These are phyloP conservation scores for Senecio squalidus DNA, from an alignment of 140 eudicot species.

Conservation along the genomic window DNA sequence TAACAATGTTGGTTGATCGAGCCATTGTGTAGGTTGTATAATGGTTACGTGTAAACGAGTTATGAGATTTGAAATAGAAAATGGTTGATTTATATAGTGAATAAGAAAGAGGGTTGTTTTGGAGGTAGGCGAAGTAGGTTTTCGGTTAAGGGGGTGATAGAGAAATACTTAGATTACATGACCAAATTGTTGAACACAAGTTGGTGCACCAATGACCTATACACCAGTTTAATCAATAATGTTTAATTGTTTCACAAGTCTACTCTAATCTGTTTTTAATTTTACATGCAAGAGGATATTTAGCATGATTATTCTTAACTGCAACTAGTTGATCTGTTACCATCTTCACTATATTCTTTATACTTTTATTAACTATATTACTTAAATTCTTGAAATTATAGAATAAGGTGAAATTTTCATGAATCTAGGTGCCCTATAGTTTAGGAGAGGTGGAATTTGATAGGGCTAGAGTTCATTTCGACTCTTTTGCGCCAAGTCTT, in stretches of 20 bases:
- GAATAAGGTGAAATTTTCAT: no score
- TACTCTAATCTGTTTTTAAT: background rate
- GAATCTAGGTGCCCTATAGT: no score
- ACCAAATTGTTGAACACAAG: constrained; percentile 39
- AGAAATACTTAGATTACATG: constrained; percentile 29
- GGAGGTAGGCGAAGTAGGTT: constrained; percentile 78
- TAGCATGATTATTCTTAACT: constrained; percentile 7
- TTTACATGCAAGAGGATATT: constrained; percentile 17
- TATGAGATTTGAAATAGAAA: constrained; percentile 30
- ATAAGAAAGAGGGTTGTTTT: constrained; percentile 39
- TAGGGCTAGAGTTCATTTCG: no score
- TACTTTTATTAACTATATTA: background rate
- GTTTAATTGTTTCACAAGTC: constrained; percentile 39
- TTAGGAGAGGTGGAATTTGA: no score
- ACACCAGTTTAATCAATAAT: constrained; percentile 26
- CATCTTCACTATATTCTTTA: constrained; percentile 6
- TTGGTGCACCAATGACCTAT: constrained; percentile 72
- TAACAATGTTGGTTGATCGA: constrained; percentile 16
- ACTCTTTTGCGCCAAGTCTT: no score
- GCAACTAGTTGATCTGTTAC: constrained; percentile 27
- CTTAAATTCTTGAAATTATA: no score
- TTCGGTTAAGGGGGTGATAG: constrained; percentile 11
- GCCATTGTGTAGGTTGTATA: constrained; percentile 33
- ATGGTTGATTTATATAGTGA: constrained; percentile 36
- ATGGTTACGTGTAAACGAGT: constrained; percentile 13